Base-by-base conservation (phyloP, 1,284 basidiomycete genomes). In the Microbotryum scabiosae region DNA sequence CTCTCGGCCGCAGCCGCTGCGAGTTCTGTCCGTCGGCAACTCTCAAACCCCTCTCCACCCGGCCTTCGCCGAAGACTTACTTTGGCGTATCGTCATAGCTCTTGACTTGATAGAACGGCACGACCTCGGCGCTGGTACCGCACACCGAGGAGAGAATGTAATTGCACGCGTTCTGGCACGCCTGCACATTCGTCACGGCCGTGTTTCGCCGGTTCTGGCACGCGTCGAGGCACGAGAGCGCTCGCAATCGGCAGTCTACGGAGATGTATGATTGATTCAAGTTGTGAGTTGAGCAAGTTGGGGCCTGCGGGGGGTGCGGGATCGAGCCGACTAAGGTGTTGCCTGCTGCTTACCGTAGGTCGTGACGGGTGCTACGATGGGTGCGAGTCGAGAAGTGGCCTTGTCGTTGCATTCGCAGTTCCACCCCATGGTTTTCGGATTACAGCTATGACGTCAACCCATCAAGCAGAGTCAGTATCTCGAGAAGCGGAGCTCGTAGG, bases 401-500 rank as follows among this genome's bases (percentile, higher is more conserved):
- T 49, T 49, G 4, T 62, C 43, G 41, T 65, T 58, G 30, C 64
- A 65, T 8, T 53, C 53, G 46, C 64, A 62, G 56, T 65, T 62
- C 64, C 64, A 65, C 3, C 64, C 64, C 58, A 65, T 56, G 25
- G 64, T 65, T 1, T 48, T 45, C n/a, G 57, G 48, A 36, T 65
- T 65, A 46, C 64, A 65, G 36, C 64, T 65, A 51, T 26, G 14
- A 20, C 2, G 12, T n/a, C 9, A 45, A 7, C 36, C 36, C 36
- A 16, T 9, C 30, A 26, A n/a, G 47, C n/a, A 26, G 26, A n/a
- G 47, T 36, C 5, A 32, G 25, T 45, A 23, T n/a, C 21, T 36
- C 25, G 41, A 26, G 28, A 32, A 41, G 36, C 16, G 36, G 16
- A 12, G 36, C 16, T 16, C 36, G 36, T 41, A 41, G 10, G 16